Evolutionary conservation across 176 grass and related monocot species (phyloP).

Genomic region (Zizania latifolia): DNA sequence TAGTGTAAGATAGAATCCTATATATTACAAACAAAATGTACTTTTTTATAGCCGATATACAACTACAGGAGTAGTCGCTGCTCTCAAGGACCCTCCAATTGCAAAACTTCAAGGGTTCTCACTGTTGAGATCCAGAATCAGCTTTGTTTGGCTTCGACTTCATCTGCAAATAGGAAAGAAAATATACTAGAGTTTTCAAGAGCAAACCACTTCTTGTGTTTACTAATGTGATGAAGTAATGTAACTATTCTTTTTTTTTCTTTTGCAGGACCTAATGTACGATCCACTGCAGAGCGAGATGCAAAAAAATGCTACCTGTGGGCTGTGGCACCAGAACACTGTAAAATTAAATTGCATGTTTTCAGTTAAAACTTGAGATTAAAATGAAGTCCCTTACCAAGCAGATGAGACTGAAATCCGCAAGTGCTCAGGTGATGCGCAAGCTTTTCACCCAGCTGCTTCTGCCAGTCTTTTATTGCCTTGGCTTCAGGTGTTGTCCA

Average conservation of each 20-base stretch:
- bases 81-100: neutral
- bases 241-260: too few species aligned
- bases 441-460: slow-evolving; percentile 59
- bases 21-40: neutral
- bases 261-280: too few species aligned
- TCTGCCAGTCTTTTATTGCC: slow-evolving; percentile 46
- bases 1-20: too few species aligned
- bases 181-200: neutral
- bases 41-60: neutral
- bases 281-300: neutral
- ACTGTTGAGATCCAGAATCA: neutral
- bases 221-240: neutral
- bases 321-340: neutral
- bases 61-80: neutral
- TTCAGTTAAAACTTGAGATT: neutral
- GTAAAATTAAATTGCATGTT: neutral
- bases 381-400: slow-evolving; percentile 12
- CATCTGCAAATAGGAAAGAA: slow-evolving; percentile 13
- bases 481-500: slow-evolving; percentile 53
- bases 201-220: neutral
- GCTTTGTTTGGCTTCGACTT: neutral
- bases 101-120: neutral
- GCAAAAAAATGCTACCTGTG: neutral
- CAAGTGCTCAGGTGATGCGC: slow-evolving; percentile 64
- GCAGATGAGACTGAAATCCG: slow-evolving; percentile 64